phyloP scores from a whole-genome alignment of 1,284 basidiomycete species.

The Takashimella koratensis region DNA sequence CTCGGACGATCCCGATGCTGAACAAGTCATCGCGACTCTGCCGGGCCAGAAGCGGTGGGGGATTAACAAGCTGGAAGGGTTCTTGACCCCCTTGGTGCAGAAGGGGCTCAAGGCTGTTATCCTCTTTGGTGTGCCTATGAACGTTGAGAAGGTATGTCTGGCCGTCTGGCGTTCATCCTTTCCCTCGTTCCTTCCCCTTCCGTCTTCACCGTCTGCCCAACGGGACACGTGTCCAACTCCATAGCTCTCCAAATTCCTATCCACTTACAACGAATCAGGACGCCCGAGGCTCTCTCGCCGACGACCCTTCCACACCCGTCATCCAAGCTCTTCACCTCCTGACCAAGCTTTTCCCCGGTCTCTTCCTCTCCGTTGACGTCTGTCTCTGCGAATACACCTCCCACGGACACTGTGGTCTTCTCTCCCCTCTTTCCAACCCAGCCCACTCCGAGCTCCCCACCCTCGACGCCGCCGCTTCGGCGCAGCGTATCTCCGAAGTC shows the following conservation, averaged over 20 bases:
- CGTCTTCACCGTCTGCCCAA: too few species aligned
- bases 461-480: constrained; percentile 65
- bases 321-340: constrained; percentile 83
- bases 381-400: constrained; percentile 99
- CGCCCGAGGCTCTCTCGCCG: constrained; percentile 74
- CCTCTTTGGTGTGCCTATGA: constrained; percentile 90
- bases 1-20: constrained; percentile 73
- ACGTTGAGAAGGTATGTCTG: constrained; percentile 68
- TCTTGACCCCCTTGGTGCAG: constrained; percentile 78
- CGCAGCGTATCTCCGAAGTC: constrained; percentile 82
- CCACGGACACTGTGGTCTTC: constrained; percentile 92
- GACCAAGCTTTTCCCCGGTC: constrained; percentile 68
- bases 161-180: background rate
- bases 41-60: constrained; percentile 80
- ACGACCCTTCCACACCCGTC: constrained; percentile 85
- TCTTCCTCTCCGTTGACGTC: constrained; percentile 90
- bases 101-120: constrained; percentile 92
- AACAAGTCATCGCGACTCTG: background rate
- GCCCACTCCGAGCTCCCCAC: constrained; percentile 36
- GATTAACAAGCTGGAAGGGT: constrained; percentile 81
- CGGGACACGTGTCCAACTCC: too few species aligned
- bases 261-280: constrained; percentile 67
- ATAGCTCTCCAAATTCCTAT: too few species aligned
- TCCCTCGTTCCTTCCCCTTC: too few species aligned
- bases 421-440: constrained; percentile 50